Evolutionary conservation across 73 alveolate species (phyloP), one percentile per base, ranked within the genome.

Genomic region (Paramecium primaurelia): DNA sequence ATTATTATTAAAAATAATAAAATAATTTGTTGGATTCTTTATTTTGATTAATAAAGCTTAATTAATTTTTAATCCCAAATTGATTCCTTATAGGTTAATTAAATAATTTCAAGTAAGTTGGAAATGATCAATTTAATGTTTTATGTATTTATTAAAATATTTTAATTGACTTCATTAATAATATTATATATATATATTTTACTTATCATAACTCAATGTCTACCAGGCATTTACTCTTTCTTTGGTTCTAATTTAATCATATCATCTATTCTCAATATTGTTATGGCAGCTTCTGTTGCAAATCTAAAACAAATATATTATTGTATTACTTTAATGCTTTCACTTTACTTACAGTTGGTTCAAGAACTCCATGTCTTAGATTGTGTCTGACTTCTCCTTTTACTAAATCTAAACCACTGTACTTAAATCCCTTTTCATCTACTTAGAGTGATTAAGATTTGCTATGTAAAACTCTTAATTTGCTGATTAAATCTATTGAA

Each of bases 201-300:
- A 49, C 3, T 49, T 49, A 59, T 59, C 37, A 59, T 59, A 11
- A 12, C 16, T 59, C 77, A 94, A 64, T 94, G 94, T 93, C 94
- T 73, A 47, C 95, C 94, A 75, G 93, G 96, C 71, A 92, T 92
- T 80, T 84, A 86, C 77, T 95, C 96, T 45, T 93, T 97, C 80
- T 95, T 95, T 26, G 97, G 97, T 42, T 94, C 98, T 88, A 98
- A 93, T 80, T 97, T 97, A 86, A 98, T 98, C 96, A 97, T 77
- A 93, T 98, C 99, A 91, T 98, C 99, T 71, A 98, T 97, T 86
- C 99, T 97, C 86, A 98, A 93, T 71, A 98, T 98, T 22, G 99
- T 96, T 94, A 98, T 98, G 59, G 99, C 99, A 3, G 99, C 99
- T 96, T 98, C 99, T 64, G 99, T 98, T 42, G 99, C 99, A 92